Evolutionary conservation across 1,284 basidiomycete species (phyloP).

Genomic region (Cerrena zonata): DNA sequence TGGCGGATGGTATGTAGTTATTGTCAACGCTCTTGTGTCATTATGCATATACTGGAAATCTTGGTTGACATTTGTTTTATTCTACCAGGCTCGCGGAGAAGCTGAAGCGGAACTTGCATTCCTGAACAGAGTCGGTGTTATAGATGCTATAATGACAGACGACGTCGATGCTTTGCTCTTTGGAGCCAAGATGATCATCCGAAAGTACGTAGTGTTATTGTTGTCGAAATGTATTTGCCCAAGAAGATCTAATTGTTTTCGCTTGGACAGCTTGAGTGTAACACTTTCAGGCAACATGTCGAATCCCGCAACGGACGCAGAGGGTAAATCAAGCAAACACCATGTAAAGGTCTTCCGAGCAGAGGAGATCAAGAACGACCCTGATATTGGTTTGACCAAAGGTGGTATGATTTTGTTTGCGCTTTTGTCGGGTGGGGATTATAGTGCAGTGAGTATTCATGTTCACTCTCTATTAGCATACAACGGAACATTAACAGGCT

Average conservation of each 20-base stretch:
- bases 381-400: constrained; percentile 37
- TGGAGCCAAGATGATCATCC: constrained; percentile 31
- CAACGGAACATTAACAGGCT: background rate
- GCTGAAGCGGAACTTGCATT: constrained; percentile 66
- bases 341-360: constrained; percentile 42
- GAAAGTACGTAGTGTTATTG: constrained; percentile 24
- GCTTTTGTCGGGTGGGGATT: constrained; percentile 63
- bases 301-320: constrained; percentile 31
- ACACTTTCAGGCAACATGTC: constrained; percentile 40
- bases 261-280: constrained; percentile 36
- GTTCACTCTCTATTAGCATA: constrained; percentile 8
- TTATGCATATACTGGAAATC: background rate
- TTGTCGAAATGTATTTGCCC: background rate
- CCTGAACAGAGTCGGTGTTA: constrained; percentile 43
- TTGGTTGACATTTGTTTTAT: background rate
- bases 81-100: constrained; percentile 51
- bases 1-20: constrained; percentile 45
- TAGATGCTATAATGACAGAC: constrained; percentile 63
- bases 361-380: constrained; percentile 29
- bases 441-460: constrained; percentile 37
- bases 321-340: constrained; percentile 35
- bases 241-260: background rate
- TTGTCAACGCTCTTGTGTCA: background rate
- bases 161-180: constrained; percentile 49
- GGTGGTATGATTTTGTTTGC: constrained; percentile 62